These are phyloP conservation scores for Dichotomopilus funicola DNA, from an alignment of 2,329 filamentous ascomycete genomes.

Conservation along the genomic window DNA sequence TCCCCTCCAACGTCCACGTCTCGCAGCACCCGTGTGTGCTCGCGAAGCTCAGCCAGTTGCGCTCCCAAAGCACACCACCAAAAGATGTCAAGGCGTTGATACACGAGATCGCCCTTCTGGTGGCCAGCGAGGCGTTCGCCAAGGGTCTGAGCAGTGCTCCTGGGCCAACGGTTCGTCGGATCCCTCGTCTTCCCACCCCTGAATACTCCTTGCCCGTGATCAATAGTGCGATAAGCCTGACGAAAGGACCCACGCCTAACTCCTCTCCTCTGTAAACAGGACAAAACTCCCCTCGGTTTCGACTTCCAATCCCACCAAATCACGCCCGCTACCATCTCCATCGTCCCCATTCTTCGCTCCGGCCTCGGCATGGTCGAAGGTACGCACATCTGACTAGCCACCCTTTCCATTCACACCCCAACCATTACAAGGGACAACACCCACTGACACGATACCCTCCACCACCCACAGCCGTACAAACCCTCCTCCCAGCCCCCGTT, in stretches of 20 bases:
- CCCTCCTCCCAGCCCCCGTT: slow-evolving; percentile 71
- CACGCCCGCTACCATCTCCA: slow-evolving; percentile 60
- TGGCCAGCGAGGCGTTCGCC: slow-evolving; percentile 75
- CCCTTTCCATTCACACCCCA: neutral
- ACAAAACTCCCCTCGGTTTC: slow-evolving; percentile 70
- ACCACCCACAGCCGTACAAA: slow-evolving; percentile 58
- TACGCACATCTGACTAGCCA: slow-evolving; percentile 25
- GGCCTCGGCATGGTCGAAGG: slow-evolving; percentile 88
- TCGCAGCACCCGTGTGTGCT: slow-evolving; percentile 79
- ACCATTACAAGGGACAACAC: neutral
- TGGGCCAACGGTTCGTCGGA: slow-evolving; percentile 55
- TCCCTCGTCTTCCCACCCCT: neutral
- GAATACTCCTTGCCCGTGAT: neutral
- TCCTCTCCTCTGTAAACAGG: slow-evolving; percentile 41
- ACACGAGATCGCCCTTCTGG: slow-evolving; percentile 77
- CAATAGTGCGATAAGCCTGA: no score
- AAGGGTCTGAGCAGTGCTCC: slow-evolving; percentile 50
- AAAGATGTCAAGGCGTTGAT: slow-evolving; percentile 75
- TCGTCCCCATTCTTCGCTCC: slow-evolving; percentile 89
- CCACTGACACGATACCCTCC: neutral
- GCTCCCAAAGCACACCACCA: slow-evolving; percentile 62
- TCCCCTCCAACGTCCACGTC: slow-evolving; percentile 63
- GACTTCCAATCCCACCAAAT: slow-evolving; percentile 62
- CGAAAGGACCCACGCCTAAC: no score
- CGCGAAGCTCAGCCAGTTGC: slow-evolving; percentile 84